phyloP scores from a whole-genome alignment of 2,329 filamentous ascomycete genomes.

The Lasiodiplodia sp. region DNA sequence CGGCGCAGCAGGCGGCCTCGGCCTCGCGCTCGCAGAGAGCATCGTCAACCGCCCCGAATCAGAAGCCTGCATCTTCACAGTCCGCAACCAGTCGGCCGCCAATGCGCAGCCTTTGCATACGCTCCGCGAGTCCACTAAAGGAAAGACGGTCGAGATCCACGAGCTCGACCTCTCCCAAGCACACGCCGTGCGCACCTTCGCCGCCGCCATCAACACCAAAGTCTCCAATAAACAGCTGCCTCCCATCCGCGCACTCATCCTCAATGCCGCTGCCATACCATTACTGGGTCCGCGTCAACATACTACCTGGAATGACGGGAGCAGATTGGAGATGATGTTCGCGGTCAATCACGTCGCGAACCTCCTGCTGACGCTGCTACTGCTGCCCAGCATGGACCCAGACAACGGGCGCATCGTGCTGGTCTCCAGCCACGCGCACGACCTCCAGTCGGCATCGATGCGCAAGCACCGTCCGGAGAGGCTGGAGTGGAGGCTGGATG shows the following conservation, averaged over 20 bases:
- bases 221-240: conserved; percentile 44
- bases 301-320: conserved; percentile 26
- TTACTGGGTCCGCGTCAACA: neutral
- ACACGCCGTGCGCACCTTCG: conserved; percentile 32
- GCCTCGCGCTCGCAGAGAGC: conserved; percentile 21
- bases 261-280: conserved; percentile 39
- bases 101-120: conserved; percentile 6
- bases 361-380: conserved; percentile 35
- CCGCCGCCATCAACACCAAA: conserved; percentile 33
- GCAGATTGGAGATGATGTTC: conserved; percentile 35
- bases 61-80: conserved; percentile 8
- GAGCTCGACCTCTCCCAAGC: conserved; percentile 33
- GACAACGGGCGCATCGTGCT: conserved; percentile 34
- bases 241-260: conserved; percentile 50
- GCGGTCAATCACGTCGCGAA: conserved; percentile 36
- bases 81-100: neutral
- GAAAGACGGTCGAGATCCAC: neutral
- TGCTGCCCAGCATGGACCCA: conserved; percentile 37
- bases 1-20: conserved; percentile 29
- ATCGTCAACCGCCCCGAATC: conserved; percentile 9
- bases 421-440: conserved; percentile 32
- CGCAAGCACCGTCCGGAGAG: neutral
- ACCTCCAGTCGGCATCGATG: neutral
- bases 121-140: neutral
- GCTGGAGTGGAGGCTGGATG: conserved; percentile 1